phyloP scores from a whole-genome alignment of 306 rosid genomes.

The Hippophae rhamnoides region DNA sequence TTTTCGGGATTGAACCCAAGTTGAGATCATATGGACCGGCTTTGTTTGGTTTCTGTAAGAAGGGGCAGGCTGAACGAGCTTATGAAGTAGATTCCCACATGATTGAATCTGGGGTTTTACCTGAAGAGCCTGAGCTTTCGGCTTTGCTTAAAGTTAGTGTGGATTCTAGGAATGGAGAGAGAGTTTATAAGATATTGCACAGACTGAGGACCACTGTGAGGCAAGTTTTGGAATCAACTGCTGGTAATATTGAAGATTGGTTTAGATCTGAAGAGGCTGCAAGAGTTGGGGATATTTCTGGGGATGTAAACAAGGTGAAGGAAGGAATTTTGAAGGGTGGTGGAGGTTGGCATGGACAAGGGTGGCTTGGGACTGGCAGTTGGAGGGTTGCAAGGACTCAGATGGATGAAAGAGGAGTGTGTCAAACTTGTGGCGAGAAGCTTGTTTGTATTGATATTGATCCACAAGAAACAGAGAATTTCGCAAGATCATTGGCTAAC shows the following conservation, averaged over 20 bases:
- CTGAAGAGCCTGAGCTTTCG: conserved; percentile 68
- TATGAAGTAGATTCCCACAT: conserved; percentile 66
- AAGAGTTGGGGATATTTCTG: conserved; percentile 36
- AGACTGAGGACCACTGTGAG: conserved; percentile 57
- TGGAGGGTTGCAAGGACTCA: conserved; percentile 68
- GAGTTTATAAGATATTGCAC: conserved; percentile 72
- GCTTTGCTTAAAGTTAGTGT: conserved; percentile 60
- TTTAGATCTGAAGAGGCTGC: conserved; percentile 47
- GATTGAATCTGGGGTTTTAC: conserved; percentile 41
- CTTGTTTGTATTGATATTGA: conserved; percentile 89
- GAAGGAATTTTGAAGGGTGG: conserved; percentile 58
- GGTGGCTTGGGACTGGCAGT: conserved; percentile 85
- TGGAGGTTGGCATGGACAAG: conserved; percentile 98
- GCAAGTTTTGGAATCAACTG: conserved; percentile 68
- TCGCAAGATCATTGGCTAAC: conserved; percentile 55
- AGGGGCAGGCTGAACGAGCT: conserved; percentile 59
- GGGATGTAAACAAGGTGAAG: conserved; percentile 51
- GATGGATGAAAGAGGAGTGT: conserved; percentile 46
- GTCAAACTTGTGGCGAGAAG: conserved; percentile 51
- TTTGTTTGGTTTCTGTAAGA: conserved; percentile 66
- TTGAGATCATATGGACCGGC: conserved; percentile 86
- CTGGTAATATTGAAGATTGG: conserved; percentile 55
- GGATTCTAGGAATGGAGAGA: conserved; percentile 32
- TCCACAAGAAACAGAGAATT: conserved; percentile 63
- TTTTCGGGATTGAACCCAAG: conserved; percentile 42